These are phyloP conservation scores for Immersiella caudata DNA, from an alignment of 495 filamentous ascomycete species.

Conservation along the genomic window DNA sequence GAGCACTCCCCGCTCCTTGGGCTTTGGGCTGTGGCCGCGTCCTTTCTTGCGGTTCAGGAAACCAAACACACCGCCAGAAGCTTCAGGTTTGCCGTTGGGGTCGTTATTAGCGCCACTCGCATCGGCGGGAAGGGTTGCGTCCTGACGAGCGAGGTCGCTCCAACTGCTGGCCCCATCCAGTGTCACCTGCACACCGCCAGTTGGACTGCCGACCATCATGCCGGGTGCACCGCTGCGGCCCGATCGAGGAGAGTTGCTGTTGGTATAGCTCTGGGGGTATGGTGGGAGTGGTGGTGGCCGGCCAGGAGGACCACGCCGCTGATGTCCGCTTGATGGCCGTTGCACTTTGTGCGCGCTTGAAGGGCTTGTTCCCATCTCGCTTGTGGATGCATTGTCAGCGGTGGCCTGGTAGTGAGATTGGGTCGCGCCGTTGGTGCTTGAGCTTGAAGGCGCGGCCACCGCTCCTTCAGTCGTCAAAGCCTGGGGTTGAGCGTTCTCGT, in stretches of 20 bases:
- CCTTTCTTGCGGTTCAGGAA: constrained; percentile 89
- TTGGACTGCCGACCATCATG: constrained; percentile 69
- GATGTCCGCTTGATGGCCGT: constrained; percentile 35
- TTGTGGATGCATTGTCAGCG: constrained; percentile 28
- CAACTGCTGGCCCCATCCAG: constrained; percentile 86
- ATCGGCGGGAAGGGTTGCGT: constrained; percentile 74
- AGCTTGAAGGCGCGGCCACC: constrained; percentile 30
- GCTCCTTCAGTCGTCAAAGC: constrained; percentile 51
- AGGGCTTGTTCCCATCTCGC: constrained; percentile 20
- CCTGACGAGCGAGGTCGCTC: constrained; percentile 84
- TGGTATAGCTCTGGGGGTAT: constrained; percentile 52
- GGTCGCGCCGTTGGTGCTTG: constrained; percentile 31
- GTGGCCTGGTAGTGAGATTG: constrained; percentile 24
- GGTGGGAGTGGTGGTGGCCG: constrained; percentile 49
- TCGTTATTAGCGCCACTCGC: constrained; percentile 54
- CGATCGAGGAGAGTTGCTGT: constrained; percentile 27
- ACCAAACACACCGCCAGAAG: constrained; percentile 77
- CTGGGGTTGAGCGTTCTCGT: constrained; percentile 34
- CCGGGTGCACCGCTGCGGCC: constrained; percentile 41
- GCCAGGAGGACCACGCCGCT: constrained; percentile 26
- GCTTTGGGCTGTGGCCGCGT: constrained; percentile 87
- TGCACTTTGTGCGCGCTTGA: constrained; percentile 31
- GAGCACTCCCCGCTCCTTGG: constrained; percentile 87
- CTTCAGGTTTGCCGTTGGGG: constrained; percentile 38
- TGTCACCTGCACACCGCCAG: constrained; percentile 88